These are phyloP conservation scores for Brassica juncea DNA, from an alignment of 345 rosid genomes.

Conservation along the genomic window DNA sequence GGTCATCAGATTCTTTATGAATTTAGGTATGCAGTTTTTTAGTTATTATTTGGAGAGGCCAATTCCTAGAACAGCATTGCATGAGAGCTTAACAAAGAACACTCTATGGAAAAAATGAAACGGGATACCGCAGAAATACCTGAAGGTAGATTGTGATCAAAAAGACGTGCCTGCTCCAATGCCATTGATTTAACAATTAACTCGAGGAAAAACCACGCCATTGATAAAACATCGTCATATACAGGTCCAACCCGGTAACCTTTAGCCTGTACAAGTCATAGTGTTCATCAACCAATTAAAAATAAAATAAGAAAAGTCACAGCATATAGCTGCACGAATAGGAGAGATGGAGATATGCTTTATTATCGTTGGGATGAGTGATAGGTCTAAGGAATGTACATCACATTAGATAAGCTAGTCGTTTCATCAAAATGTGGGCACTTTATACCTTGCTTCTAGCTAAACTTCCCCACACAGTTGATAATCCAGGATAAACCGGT, in stretches of 20 bases:
- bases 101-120: background rate
- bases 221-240: slow-evolving; percentile 95
- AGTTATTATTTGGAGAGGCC: slow-evolving; percentile 7
- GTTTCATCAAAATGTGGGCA: slow-evolving; percentile 1
- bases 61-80: slow-evolving; percentile 1
- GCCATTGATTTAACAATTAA: slow-evolving; percentile 97
- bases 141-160: slow-evolving; percentile 83
- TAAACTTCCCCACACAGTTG: slow-evolving; percentile 99
- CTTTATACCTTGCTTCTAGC: slow-evolving; percentile 93
- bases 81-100: slow-evolving; percentile 4
- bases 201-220: slow-evolving; percentile 99
- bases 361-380: slow-evolving; percentile 6
- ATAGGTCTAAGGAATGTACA: slow-evolving; percentile 1
- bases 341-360: slow-evolving; percentile 16
- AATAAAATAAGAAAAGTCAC: slow-evolving; percentile 12
- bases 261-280: slow-evolving; percentile 71
- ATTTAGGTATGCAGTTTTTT: slow-evolving; percentile 17
- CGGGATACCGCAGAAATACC: slow-evolving; percentile 49
- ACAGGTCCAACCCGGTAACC: slow-evolving; percentile 99
- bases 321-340: slow-evolving; percentile 16
- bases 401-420: slow-evolving; percentile 12
- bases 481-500: slow-evolving; percentile 97
- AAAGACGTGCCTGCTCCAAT: slow-evolving; percentile 88
- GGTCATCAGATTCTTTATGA: slow-evolving; percentile 6
- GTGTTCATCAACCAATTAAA: slow-evolving; percentile 21